A percentile compares a stretch with the other conserved stretches of the same genome.
phyloP scores from a whole-genome alignment of 495 filamentous ascomycete genomes.

The Trichoderma virens region DNA sequence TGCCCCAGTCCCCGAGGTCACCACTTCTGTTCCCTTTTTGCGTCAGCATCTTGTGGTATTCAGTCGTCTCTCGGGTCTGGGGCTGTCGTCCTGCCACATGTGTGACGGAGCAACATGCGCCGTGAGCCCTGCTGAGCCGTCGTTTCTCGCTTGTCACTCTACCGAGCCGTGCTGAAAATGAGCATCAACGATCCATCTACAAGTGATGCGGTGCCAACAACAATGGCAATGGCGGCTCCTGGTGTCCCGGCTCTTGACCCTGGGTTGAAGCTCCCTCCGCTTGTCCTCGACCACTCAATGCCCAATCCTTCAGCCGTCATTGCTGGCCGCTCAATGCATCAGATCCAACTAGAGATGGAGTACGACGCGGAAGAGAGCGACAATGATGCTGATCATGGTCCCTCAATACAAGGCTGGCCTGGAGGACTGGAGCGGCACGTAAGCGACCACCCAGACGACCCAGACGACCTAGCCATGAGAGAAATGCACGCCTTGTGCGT shows the following conservation, averaged over 20 bases:
- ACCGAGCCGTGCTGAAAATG: not conserved
- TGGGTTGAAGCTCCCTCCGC: not conserved
- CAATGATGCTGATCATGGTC: slow-evolving; percentile 2
- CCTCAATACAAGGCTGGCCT: slow-evolving; percentile 6
- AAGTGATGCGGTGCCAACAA: not conserved
- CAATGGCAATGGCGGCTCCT: slow-evolving; percentile 1
- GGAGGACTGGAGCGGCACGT: slow-evolving; percentile 1
- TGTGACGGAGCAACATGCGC: slow-evolving; percentile 4
- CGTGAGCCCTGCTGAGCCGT: slow-evolving; percentile 5
- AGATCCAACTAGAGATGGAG: slow-evolving; percentile 5
- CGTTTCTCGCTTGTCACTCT: not conserved
- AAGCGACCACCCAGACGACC: not conserved
- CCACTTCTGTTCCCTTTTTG: not conserved
- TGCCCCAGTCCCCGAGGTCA: not conserved
- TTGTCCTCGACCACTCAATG: not conserved
- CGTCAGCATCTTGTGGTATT: not conserved
- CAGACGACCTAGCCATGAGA: not conserved
- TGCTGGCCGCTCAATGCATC: not conserved
- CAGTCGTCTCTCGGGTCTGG: slow-evolving; percentile 2
- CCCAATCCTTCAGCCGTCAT: not conserved
- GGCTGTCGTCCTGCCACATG: slow-evolving; percentile 7
- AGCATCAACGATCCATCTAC: not conserved
- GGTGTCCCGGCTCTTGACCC: not conserved
- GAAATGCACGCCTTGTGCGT: slow-evolving; percentile 4
- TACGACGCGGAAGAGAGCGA: slow-evolving; percentile 7